A percentile compares a stretch with the other conserved stretches of the same genome.
These are phyloP conservation scores for Jamesozyma jinghongensis DNA, from an alignment of 805 yeast genomes.

Conservation along the genomic window DNA sequence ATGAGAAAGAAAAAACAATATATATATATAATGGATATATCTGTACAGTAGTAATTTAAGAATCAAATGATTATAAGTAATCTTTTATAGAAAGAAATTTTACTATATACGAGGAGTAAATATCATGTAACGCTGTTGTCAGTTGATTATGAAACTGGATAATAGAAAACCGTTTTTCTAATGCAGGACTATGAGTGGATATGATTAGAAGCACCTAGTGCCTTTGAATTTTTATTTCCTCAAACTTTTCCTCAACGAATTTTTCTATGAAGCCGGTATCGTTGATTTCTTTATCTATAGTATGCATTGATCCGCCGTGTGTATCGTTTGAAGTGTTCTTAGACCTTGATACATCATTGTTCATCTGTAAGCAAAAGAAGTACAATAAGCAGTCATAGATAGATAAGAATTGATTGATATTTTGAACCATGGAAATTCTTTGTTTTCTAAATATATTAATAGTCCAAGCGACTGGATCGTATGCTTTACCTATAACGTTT, in stretches of 20 bases:
- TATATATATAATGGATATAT: not conserved
- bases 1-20: not conserved
- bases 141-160: no score
- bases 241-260: no score
- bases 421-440: slow-evolving; percentile 78
- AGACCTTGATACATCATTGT: slow-evolving; percentile 7
- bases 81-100: no score
- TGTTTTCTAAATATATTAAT: slow-evolving; percentile 64
- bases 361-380: slow-evolving; percentile 19
- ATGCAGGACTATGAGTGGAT: no score
- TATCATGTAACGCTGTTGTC: no score
- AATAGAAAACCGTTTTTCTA: no score
- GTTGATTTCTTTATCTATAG: slow-evolving; percentile 1
- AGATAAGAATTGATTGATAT: slow-evolving; percentile 60
- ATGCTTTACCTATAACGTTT: slow-evolving; percentile 7
- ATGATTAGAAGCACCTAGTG: no score
- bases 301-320: not conserved
- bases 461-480: slow-evolving; percentile 52
- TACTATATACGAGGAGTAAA: no score
- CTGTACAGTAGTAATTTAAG: no score
- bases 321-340: slow-evolving; percentile 1
- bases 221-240: no score
- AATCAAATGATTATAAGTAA: not conserved
- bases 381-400: slow-evolving; percentile 53
- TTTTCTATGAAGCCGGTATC: slow-evolving; percentile 3